Percentiles rank a stretch among this genome's conserved stretches.
phyloP scores from a whole-genome alignment of 1,284 basidiomycete genomes.

The Fomes fomentarius region DNA sequence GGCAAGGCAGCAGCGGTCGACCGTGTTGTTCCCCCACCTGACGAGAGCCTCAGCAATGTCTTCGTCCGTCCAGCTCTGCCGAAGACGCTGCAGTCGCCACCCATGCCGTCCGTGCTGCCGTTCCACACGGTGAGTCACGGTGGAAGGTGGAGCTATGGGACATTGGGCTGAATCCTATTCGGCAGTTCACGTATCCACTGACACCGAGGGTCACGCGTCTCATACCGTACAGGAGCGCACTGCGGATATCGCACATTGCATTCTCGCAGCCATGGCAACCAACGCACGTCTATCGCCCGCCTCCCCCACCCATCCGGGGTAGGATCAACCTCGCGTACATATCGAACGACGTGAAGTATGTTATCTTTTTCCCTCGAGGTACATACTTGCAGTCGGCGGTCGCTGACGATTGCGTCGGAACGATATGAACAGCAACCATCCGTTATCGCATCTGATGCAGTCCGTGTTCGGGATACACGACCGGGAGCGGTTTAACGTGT shows the following conservation, averaged over 20 bases:
- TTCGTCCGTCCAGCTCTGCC: constrained; percentile 33
- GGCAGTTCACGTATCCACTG: constrained; percentile 58
- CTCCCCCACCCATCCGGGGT: constrained; percentile 48
- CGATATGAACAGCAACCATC: constrained; percentile 49
- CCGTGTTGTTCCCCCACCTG: constrained; percentile 5
- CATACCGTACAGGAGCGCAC: constrained; percentile 60
- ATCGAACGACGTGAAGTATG: constrained; percentile 58
- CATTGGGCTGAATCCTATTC: background rate
- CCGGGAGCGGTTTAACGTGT: constrained; percentile 47
- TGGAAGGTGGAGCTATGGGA: background rate
- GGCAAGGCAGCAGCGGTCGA: constrained; percentile 34
- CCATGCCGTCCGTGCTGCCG: constrained; percentile 57
- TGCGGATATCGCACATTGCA: constrained; percentile 54
- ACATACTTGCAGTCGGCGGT: too few relatives aligned
- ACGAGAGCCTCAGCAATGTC: constrained; percentile 11
- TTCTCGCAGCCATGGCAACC: constrained; percentile 55
- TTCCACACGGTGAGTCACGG: constrained; percentile 53
- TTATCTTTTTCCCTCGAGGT: too few relatives aligned
- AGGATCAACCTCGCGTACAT: constrained; percentile 61
- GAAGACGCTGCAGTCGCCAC: constrained; percentile 42
- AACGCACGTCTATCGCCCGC: constrained; percentile 52
- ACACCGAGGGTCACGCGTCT: constrained; percentile 53
- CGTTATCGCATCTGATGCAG: constrained; percentile 65
- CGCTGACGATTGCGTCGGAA: too few relatives aligned
- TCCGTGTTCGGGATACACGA: constrained; percentile 61